Conservation (phyloP, 331 rosid species). For the Pyracantha coccinea region DNA sequence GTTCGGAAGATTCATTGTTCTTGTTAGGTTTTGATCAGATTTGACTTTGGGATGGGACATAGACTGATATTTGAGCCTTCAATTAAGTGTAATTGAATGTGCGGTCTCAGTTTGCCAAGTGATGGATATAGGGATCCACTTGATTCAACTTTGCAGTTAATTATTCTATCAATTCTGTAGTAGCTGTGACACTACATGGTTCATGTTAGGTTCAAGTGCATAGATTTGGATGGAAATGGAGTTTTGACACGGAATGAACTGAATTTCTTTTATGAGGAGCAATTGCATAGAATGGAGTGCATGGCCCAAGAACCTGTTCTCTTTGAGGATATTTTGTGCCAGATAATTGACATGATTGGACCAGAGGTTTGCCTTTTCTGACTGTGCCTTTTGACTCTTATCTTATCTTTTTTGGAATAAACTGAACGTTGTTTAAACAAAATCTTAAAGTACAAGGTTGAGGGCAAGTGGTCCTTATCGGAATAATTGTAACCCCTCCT, state of each 20-base stretch:
- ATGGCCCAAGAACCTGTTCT: slow-evolving; percentile 99
- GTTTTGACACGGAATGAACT: slow-evolving; percentile 84
- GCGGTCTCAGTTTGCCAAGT: neutral
- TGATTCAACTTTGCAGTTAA: neutral
- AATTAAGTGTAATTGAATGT: neutral
- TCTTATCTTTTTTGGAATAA: neutral
- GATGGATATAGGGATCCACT: neutral
- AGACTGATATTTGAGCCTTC: neutral
- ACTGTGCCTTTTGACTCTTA: slow-evolving; percentile 3
- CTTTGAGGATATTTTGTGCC: slow-evolving; percentile 97
- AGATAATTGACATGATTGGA: slow-evolving; percentile 90
- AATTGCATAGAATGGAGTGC: slow-evolving; percentile 98
- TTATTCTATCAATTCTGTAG: slow-evolving; percentile 4
- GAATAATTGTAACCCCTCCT: neutral
- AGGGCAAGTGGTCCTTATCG: neutral
- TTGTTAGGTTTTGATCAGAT: neutral
- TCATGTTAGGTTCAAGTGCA: slow-evolving; percentile 82
- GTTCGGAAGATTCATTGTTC: neutral
- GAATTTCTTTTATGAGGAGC: slow-evolving; percentile 98
- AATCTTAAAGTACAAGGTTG: neutral
- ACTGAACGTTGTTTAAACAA: neutral
- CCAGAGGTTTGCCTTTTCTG: slow-evolving; percentile 60
- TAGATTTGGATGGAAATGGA: slow-evolving; percentile 97
- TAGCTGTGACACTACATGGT: slow-evolving; percentile 16
- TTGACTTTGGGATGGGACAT: neutral